These are phyloP conservation scores for Elaeis oleifera DNA, from an alignment of 202 grass and related monocot genomes.

Conservation along the genomic window DNA sequence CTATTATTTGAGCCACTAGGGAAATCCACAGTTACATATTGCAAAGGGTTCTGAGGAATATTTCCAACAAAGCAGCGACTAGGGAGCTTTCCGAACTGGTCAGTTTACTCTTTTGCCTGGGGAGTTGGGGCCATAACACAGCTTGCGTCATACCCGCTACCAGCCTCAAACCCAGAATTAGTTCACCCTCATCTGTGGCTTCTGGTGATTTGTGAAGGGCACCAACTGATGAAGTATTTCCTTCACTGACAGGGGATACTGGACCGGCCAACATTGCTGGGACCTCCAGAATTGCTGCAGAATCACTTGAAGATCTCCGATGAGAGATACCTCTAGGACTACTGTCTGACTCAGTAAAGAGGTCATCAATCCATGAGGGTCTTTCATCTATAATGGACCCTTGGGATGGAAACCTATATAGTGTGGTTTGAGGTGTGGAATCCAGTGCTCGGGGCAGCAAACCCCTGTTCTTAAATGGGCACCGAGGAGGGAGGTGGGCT, in stretches of 20 bases:
- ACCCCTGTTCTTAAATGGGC: constrained; percentile 31
- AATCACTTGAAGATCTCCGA: constrained; percentile 20
- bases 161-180: constrained; percentile 40
- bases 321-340: constrained; percentile 3
- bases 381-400: constrained; percentile 28
- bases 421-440: constrained; percentile 19
- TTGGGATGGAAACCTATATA: constrained; percentile 1
- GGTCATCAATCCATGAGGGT: constrained; percentile 20
- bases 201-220: constrained; percentile 22
- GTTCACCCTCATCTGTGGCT: constrained; percentile 4
- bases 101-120: constrained; percentile 67
- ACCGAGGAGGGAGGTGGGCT: constrained; percentile 76
- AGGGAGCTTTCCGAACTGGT: constrained; percentile 77
- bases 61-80: constrained; percentile 80
- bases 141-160: not conserved
- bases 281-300: constrained; percentile 55
- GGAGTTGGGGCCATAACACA: constrained; percentile 92
- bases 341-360: constrained; percentile 10
- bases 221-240: constrained; percentile 4
- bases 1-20: constrained; percentile 14
- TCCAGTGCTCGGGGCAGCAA: constrained; percentile 22
- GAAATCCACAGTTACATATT: constrained; percentile 54
- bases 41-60: constrained; percentile 67
- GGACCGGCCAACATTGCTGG: constrained; percentile 32
- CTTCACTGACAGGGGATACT: constrained; percentile 30